Percentiles rank a stretch among this genome's conserved stretches.
Evolutionary conservation across 78 protist species (phyloP).

Genomic region (Dictyostelium capitatum): DNA sequence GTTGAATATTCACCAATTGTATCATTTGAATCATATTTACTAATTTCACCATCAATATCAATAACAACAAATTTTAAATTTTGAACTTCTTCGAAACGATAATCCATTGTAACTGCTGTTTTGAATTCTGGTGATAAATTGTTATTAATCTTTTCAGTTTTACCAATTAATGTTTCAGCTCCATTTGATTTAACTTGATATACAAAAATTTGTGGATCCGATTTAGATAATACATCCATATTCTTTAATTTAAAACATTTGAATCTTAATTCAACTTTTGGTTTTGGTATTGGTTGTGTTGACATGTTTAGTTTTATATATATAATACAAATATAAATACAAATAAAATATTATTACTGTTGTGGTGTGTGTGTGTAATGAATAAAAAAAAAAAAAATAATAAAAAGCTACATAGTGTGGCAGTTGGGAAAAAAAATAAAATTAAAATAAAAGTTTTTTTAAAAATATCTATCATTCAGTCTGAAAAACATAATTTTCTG

Average conservation of each 20-base stretch:
- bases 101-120: conserved; percentile 5
- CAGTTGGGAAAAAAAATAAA: neutral
- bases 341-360: too few species aligned
- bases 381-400: neutral
- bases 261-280: conserved; percentile 26
- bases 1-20: neutral
- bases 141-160: conserved; percentile 62
- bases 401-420: neutral
- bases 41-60: conserved; percentile 33
- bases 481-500: too few species aligned
- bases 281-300: neutral
- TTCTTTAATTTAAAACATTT: conserved; percentile 8
- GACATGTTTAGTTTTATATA: neutral
- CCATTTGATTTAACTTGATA: neutral
- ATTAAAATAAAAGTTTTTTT: neutral
- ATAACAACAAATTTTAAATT: conserved; percentile 5
- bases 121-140: conserved; percentile 28
- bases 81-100: conserved; percentile 43
- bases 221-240: conserved; percentile 5
- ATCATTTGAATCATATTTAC: neutral
- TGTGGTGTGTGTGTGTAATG: too few species aligned
- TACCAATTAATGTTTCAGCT: neutral
- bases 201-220: conserved; percentile 40
- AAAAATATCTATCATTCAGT: neutral
- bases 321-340: too few species aligned